These are phyloP conservation scores for Vitis amurensis DNA, from an alignment of 164 flowering plant genomes.

Conservation along the genomic window DNA sequence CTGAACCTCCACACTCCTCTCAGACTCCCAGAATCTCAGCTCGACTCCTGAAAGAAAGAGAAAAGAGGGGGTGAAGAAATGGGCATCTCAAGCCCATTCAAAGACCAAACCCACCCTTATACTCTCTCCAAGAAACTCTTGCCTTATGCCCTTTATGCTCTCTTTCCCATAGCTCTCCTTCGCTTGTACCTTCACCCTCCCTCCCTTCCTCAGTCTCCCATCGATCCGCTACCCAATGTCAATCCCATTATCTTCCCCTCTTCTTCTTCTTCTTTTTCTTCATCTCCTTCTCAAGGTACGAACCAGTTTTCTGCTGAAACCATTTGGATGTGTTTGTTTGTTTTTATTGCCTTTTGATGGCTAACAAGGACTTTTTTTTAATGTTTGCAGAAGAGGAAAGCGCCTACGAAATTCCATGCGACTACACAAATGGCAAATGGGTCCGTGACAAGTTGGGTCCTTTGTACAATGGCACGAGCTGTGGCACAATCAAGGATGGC, in stretches of 20 bases:
- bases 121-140: slow-evolving; percentile 43
- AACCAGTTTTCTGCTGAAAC: not conserved
- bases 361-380: slow-evolving; percentile 1
- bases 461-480: slow-evolving; percentile 69
- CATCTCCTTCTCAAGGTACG: slow-evolving; percentile 28
- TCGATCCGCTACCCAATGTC: slow-evolving; percentile 9
- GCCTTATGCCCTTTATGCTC: slow-evolving; percentile 46
- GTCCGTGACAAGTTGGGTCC: slow-evolving; percentile 59
- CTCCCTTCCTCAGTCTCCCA: slow-evolving; percentile 12
- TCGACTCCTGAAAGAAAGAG: not conserved
- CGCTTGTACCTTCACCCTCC: slow-evolving; percentile 51
- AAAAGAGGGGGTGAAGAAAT: slow-evolving; percentile 14
- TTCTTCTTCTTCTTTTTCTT: slow-evolving; percentile 13
- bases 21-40: too few species aligned
- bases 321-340: not conserved
- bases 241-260: slow-evolving; percentile 10
- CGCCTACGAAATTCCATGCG: slow-evolving; percentile 34
- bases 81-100: slow-evolving; percentile 38
- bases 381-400: slow-evolving; percentile 24
- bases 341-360: not conserved
- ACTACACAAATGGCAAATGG: slow-evolving; percentile 74
- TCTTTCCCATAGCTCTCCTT: slow-evolving; percentile 49
- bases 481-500: slow-evolving; percentile 79
- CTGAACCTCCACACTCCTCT: too few species aligned
- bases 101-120: slow-evolving; percentile 28